Base-by-base conservation (phyloP, 2,329 filamentous ascomycete species). In the Apiospora saccharicola region DNA sequence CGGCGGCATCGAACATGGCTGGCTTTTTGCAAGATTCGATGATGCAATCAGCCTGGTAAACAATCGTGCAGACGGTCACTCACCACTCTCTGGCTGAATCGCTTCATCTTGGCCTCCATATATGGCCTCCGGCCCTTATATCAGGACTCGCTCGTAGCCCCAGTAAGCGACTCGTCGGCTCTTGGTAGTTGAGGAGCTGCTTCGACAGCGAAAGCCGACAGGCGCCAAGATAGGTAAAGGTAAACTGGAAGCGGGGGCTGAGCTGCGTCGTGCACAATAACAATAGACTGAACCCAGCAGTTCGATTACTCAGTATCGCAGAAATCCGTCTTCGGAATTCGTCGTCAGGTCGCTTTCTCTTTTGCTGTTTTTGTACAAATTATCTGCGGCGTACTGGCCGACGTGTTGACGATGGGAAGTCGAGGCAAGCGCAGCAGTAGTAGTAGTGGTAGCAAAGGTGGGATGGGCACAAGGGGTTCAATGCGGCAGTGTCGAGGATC, bases 1-100 rank as follows among this genome's bases (percentile, higher is more conserved):
- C 69, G 37, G 53, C 26, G 14, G 57, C n/a, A 26, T 44, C 34
- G 67, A 24, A 47, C 41, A 24, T 34, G 26, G 30, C 19, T 41
- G n/a, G 5, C 1, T 49, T 30, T 51, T 57, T 41, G 46, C 68
- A 41, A n/a, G 49, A 49, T 53, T 47, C 34, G 26, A 64, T 64
- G 57, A 64, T 64, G 57, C 57, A 64, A 64, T 64, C 57, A 64
- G 41, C 19, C 30, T 4, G 57, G 57, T 64, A 64, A 64, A 64
- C 57, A 41, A 64, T 41, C 57, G 22, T 41, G n/a, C 4, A n/a
- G 53, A 41, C 43, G 51, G 70, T 57, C 74, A 91, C 94, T 89
- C 91, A 98, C 95, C 89, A 98, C 95, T 93, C 94, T 94, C 89
- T 97, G 94, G 86, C 95, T 93, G 85, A 98, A 97, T 83, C 94